Evolutionary conservation across 2,329 filamentous ascomycete species (phyloP), one percentile per base, ranked within the genome.

Genomic region (Fusarium redolens): DNA sequence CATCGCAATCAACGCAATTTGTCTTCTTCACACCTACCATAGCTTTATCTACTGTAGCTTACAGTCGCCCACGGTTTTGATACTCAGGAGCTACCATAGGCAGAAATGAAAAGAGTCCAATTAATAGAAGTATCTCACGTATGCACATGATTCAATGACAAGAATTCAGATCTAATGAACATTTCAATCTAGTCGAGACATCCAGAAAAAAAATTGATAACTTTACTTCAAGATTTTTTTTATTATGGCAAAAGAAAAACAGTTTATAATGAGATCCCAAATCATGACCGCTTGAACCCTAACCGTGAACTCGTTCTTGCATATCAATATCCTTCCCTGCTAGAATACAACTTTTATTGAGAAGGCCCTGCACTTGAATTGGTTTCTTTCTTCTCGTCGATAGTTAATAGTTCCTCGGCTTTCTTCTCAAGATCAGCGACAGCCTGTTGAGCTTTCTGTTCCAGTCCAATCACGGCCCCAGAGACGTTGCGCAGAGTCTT

Each of bases 401-500:
- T 51, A 1, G 55, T 61, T 51, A 78, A 33, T 8, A 75, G 30
- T 25, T 47, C 64, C 31, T 66, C 69, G 14, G 52, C 61, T 55
- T 75, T 75, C 64, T 78, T 79, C 38, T 68, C 69, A 9, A 66
- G 61, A 12, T 59, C 75, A 25, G 75, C 69, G 33, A 68, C 65
- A 20, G 68, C 60, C 22, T 78, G 63, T 54, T 79, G 72, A 30
- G 77, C 76, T 73, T 79, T 79, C 48, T 81, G 67, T 28, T 75
- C 78, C 35, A 78, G 58, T 14, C 76, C 78, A 10, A 82, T 79
- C 22, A 84, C 81, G 10, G 81, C 82, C 15, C 82, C 83, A 7
- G 81, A 82, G 12, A 85, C 77, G 55, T 85, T 85, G 52, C 81
- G 79, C 30, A 85, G 58, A 7, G 82, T 84, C 79, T 84, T 85